Base-by-base conservation (phyloP, 352 stramenopile species). In the Globisporangium parvum region DNA sequence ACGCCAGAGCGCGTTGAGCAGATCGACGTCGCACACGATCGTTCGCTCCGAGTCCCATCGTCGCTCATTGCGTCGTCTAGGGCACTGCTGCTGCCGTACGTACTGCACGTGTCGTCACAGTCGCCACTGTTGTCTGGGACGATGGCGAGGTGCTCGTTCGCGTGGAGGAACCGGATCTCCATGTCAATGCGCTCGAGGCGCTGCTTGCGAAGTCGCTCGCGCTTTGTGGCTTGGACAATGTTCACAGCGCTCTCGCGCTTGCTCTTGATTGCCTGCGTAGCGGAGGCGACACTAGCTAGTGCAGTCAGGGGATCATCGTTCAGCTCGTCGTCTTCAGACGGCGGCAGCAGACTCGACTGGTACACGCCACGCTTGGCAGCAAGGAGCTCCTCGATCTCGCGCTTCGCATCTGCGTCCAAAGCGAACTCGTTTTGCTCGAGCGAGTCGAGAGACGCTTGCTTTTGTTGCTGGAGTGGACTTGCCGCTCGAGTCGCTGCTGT, bases 111-210 rank as follows among this genome's bases (percentile, higher is more conserved):
- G 44, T 58, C 53, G 28, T 51, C 23, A 17, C 9, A 21, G 40
- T 47, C 24, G 23, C 37, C 35, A 20, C 18, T n/a, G 10, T 82
- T 66, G 35, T 81, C 75, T 10, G 65, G 55, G 11, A 82, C 51
- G 24, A 88, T 87, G 28, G 73, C 18, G 3, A 87, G 63, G 3
- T 41, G 59, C 31, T 70, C 72, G n/a, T 69, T 70, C 48, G 75
- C 64, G 20, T 75, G 61, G 1, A 88, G 54, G 44, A 87, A 83
- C 28, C 58, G 57, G 6, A 88, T 72, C 55, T 87, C 78, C 28
- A 80, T 72, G 17, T 88, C 68, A 21, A 87, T 79, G 3, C 65
- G 67, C 51, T 66, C 63, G 15, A 88, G 70, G 5, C 72, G 71
- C 41, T 78, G 70, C n/a, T 57, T 69, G 41, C 67, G 65, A 2